Conservation (phyloP, 768 basidiomycete species). For the Phanerodontia chrysosporium region DNA sequence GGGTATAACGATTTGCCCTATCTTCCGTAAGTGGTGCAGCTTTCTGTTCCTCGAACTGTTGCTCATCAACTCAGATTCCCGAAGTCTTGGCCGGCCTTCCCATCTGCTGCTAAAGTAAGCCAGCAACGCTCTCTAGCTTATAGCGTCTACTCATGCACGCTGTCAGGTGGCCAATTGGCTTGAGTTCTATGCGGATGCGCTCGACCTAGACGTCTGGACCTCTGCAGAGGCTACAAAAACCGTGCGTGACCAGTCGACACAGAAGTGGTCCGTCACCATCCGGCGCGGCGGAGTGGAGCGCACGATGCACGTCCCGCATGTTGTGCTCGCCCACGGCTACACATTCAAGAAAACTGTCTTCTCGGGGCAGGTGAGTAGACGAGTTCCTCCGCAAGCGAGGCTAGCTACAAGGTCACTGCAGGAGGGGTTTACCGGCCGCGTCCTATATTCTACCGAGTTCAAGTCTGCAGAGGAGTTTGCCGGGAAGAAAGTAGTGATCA, state of each 20-base stretch:
- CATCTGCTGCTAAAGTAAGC: constrained; percentile 26
- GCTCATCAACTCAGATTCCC: constrained; percentile 20
- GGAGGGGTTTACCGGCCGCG: constrained; percentile 58
- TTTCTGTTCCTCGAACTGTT: neutral
- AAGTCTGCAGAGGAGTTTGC: constrained; percentile 46
- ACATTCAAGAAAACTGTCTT: neutral
- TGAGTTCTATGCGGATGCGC: constrained; percentile 52
- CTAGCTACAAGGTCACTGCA: constrained; percentile 16
- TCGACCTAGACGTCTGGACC: constrained; percentile 65
- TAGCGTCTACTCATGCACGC: constrained; percentile 10
- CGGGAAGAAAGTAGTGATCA: constrained; percentile 52
- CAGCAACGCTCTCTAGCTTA: constrained; percentile 26
- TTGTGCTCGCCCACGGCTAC: constrained; percentile 34
- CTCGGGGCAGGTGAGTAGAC: constrained; percentile 3
- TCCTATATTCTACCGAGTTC: constrained; percentile 56
- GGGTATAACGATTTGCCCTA: constrained; percentile 57
- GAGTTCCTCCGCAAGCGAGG: neutral
- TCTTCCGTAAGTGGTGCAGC: constrained; percentile 35
- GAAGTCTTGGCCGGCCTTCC: neutral
- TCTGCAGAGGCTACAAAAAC: constrained; percentile 38
- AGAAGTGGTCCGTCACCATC: constrained; percentile 25
- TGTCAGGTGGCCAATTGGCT: constrained; percentile 59
- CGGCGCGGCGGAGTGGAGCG: constrained; percentile 30
- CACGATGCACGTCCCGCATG: constrained; percentile 25
- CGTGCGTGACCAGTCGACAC: constrained; percentile 30